phyloP scores from a whole-genome alignment of 2,329 filamentous ascomycete species.

The Fusarium sp. region DNA sequence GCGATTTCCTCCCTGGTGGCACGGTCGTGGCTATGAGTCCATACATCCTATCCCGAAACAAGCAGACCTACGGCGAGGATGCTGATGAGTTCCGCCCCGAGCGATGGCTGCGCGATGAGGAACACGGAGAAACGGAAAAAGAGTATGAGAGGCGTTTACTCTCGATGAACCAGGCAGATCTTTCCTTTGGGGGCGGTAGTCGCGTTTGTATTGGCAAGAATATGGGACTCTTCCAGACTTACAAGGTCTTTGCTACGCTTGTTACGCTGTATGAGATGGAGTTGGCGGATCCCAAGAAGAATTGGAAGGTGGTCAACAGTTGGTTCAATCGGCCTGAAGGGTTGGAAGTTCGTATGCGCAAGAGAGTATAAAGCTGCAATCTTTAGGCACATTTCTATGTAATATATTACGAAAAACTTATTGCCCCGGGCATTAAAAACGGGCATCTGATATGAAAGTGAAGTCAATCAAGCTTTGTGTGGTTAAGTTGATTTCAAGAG shows the following conservation, averaged over 20 bases:
- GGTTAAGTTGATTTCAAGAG: too few relatives aligned
- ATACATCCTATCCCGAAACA: constrained; percentile 56
- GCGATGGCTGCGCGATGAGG: constrained; percentile 51
- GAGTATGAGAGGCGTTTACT: constrained; percentile 48
- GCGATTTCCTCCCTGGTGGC: constrained; percentile 51
- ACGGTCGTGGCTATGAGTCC: constrained; percentile 56
- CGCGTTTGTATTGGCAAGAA: constrained; percentile 61
- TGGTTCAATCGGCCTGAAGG: constrained; percentile 33
- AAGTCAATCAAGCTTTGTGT: too few relatives aligned
- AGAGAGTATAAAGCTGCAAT: neutral
- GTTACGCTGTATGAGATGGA: constrained; percentile 57
- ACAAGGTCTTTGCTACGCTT: constrained; percentile 64
- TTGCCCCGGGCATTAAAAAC: too few relatives aligned
- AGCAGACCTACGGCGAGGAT: constrained; percentile 59
- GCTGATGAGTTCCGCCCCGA: constrained; percentile 61
- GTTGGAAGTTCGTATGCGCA: constrained; percentile 12
- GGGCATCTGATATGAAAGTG: too few relatives aligned
- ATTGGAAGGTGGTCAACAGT: constrained; percentile 46
- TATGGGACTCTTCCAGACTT: constrained; percentile 58
- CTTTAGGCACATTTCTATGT: neutral
- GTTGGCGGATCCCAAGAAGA: constrained; percentile 38
- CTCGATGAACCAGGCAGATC: constrained; percentile 55
- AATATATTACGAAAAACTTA: too few relatives aligned
- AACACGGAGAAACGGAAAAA: constrained; percentile 43
- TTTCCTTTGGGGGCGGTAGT: constrained; percentile 60